phyloP scores from a whole-genome alignment of 768 basidiomycete genomes.

The Pholiota conissans region DNA sequence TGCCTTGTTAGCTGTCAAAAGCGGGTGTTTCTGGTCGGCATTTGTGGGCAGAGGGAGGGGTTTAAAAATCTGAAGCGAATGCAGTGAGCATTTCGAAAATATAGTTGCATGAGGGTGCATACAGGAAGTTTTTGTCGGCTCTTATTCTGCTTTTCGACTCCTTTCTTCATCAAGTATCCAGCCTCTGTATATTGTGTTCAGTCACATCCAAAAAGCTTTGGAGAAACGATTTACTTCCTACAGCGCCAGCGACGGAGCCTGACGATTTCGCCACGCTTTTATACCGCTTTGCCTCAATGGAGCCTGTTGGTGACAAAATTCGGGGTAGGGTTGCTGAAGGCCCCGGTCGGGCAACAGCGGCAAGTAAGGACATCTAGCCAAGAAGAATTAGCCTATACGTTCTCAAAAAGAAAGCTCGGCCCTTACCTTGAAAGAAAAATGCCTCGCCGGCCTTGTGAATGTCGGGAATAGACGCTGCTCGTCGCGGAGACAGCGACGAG shows the following conservation, averaged over 20 bases:
- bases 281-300: constrained; percentile 11
- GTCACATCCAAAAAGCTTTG: not conserved
- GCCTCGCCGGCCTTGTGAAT: not conserved
- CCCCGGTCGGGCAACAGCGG: constrained; percentile 16
- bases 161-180: constrained; percentile 14
- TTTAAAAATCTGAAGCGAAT: constrained; percentile 6
- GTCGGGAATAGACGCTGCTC: not conserved
- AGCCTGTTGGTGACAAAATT: constrained; percentile 1
- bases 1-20: constrained; percentile 4
- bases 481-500: not conserved
- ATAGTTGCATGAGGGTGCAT: not conserved
- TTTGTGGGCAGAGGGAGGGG: constrained; percentile 4
- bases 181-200: constrained; percentile 9
- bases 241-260: not conserved
- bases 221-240: constrained; percentile 1
- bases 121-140: constrained; percentile 12
- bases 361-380: constrained; percentile 19
- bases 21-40: not conserved
- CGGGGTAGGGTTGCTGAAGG: constrained; percentile 15
- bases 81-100: not conserved
- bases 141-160: constrained; percentile 5
- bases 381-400: not conserved
- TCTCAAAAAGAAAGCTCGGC: too few relatives aligned
- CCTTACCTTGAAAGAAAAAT: not conserved
- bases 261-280: constrained; percentile 1